Percentiles rank a stretch among this genome's conserved stretches.
Evolutionary conservation across 2,329 filamentous ascomycete genomes (phyloP).

Genomic region (Acarospora socialis): DNA sequence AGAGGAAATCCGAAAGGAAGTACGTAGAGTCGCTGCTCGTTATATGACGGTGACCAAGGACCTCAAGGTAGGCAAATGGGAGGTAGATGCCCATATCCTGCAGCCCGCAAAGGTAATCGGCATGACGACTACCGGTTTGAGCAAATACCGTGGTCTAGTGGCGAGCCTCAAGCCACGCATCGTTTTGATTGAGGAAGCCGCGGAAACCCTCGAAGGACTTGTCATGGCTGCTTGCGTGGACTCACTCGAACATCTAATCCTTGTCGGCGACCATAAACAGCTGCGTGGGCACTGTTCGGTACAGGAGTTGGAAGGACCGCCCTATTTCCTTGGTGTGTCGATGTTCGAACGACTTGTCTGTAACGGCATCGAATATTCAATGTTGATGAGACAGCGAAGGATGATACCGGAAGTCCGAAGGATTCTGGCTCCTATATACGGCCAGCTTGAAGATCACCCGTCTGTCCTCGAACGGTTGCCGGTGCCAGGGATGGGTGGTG

Average conservation of each 20-base stretch:
- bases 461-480: constrained; percentile 39
- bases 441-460: constrained; percentile 41
- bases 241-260: constrained; percentile 48
- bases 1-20: constrained; percentile 27
- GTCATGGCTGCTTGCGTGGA: constrained; percentile 46
- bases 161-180: constrained; percentile 50
- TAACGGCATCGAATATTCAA: constrained; percentile 47
- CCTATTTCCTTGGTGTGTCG: constrained; percentile 56
- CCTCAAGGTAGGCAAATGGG: constrained; percentile 43
- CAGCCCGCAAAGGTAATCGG: constrained; percentile 46
- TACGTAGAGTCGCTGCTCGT: constrained; percentile 36
- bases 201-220: constrained; percentile 51
- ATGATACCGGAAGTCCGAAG: constrained; percentile 57
- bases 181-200: constrained; percentile 66
- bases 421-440: constrained; percentile 48
- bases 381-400: constrained; percentile 53
- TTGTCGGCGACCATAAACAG: constrained; percentile 72
- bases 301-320: constrained; percentile 40
- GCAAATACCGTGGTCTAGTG: constrained; percentile 63
- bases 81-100: constrained; percentile 46
- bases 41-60: constrained; percentile 39
- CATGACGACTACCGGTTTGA: constrained; percentile 65
- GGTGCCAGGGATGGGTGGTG: constrained; percentile 48
- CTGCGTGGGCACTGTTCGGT: constrained; percentile 56
- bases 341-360: constrained; percentile 68